These are phyloP conservation scores for Stevia rebaudiana DNA, from an alignment of 140 eudicot genomes.

Conservation along the genomic window DNA sequence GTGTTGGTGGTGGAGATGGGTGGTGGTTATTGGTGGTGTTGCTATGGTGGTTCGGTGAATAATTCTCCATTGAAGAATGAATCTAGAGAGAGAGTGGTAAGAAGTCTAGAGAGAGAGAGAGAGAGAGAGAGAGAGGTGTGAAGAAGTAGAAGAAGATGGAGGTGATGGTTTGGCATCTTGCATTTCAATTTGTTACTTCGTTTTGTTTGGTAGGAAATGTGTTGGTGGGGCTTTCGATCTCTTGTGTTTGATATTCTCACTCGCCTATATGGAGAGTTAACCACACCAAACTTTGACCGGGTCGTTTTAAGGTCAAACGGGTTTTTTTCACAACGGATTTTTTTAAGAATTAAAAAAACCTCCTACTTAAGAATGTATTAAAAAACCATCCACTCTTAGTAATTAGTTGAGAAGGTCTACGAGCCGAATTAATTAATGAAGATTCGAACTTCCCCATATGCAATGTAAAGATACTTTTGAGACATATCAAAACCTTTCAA, in stretches of 20 bases:
- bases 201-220: conserved; percentile 49
- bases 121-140: neutral
- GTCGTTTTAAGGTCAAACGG: too few relatives aligned
- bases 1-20: conserved; percentile 26
- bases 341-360: too few relatives aligned
- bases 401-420: too few relatives aligned
- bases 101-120: neutral
- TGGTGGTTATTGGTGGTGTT: conserved; percentile 31
- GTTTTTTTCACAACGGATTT: too few relatives aligned
- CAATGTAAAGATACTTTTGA: too few relatives aligned
- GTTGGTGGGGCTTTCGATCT: conserved; percentile 35
- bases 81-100: conserved; percentile 26
- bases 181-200: conserved; percentile 12
- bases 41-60: conserved; percentile 30
- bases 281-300: too few relatives aligned
- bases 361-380: too few relatives aligned
- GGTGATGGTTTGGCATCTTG: conserved; percentile 40
- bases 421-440: too few relatives aligned
- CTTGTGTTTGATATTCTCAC: neutral
- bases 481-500: too few relatives aligned
- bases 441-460: too few relatives aligned
- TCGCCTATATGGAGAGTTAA: too few relatives aligned
- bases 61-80: conserved; percentile 39
- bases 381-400: too few relatives aligned
- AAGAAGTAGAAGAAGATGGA: conserved; percentile 3